Evolutionary conservation across 805 yeast species (phyloP), one percentile per base, ranked within the genome.

Genomic region (Priceomyces haplophilus): DNA sequence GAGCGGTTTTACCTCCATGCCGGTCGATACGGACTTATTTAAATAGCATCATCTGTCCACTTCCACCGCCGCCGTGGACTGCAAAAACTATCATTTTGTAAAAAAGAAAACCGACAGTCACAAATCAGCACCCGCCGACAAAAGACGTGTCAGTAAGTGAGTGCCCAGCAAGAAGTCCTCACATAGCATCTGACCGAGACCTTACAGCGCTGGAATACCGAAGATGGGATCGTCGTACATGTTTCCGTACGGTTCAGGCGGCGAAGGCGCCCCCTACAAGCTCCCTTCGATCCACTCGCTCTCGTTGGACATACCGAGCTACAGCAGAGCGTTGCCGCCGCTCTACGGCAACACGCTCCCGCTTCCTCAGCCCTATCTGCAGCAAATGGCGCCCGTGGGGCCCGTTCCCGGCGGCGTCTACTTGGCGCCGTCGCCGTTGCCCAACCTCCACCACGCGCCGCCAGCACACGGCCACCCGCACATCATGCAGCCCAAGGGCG

Each of bases 221-320:
- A 24, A 16, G n/a, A 46, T 46, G 47, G 40, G 41, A 12, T 40
- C 48, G 16, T 35, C 43, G 6, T 46, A 41, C 16, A 34, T 43
- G 17, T 34, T 37, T 18, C 42, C 46, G 18, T 34, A 34, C 13
- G 27, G 23, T 15, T 31, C 18, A 13, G 16, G 34, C 23, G 38
- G 40, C 6, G 43, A 40, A 24, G 30, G 39, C 12, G 25, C 32
- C 8, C 38, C 20, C 18, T 41, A 35, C 40, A 49, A 44, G 36
- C 57, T 67, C 21, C 73, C 73, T 17, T 57, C 69, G 17, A 65
- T 67, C 39, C 64, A 58, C 42, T 55, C 65, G 34, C 62, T 66
- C 34, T 53, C 55, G 40, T 59, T 67, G 56, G 69, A 67, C 35
- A 51, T 65, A 44, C 65, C 65, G 7, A 25, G 57, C 50, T 37